A percentile compares a stretch with the other conserved stretches of the same genome.
Evolutionary conservation across 495 filamentous ascomycete species (phyloP).

Genomic region (Aspergillus avenaceus): DNA sequence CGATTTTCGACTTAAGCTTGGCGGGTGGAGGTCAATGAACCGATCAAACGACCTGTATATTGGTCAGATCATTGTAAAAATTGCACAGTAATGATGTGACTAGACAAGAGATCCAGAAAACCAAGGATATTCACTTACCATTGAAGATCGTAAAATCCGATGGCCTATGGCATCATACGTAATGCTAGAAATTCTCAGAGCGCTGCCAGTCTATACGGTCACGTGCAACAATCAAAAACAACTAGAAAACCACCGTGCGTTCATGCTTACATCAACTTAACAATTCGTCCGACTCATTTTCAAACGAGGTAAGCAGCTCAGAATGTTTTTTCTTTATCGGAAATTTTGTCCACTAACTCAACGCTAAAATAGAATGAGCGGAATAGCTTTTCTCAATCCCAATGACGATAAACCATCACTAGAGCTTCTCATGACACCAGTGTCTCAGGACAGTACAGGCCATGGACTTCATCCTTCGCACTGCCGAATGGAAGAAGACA

Average conservation of each 20-base stretch:
- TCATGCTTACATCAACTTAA: not conserved
- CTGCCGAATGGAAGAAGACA: slow-evolving; percentile 34
- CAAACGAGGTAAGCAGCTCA: not conserved
- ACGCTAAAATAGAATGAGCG: not conserved
- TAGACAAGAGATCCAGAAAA: not conserved
- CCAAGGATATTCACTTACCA: not conserved
- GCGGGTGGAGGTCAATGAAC: not conserved
- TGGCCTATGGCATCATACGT: not conserved
- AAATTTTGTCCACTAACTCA: not conserved
- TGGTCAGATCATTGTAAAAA: not conserved
- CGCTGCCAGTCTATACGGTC: slow-evolving; percentile 4
- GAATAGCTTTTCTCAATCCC: slow-evolving; percentile 18
- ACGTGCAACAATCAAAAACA: slow-evolving; percentile 9
- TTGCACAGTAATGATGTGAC: not conserved
- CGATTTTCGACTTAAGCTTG: not conserved
- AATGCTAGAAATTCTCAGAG: not conserved
- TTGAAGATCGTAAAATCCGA: not conserved
- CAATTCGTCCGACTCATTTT: not conserved
- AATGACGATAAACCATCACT: slow-evolving; percentile 36
- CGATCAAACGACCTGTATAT: not conserved
- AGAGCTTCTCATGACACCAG: slow-evolving; percentile 40
- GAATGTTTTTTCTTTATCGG: not conserved
- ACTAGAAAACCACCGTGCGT: too few species aligned
- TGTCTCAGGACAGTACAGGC: slow-evolving; percentile 11
- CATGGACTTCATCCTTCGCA: slow-evolving; percentile 33